A percentile compares a stretch with the other conserved stretches of the same genome.
phyloP scores from a whole-genome alignment of 805 yeast genomes.

The Ogataea haglerorum region DNA sequence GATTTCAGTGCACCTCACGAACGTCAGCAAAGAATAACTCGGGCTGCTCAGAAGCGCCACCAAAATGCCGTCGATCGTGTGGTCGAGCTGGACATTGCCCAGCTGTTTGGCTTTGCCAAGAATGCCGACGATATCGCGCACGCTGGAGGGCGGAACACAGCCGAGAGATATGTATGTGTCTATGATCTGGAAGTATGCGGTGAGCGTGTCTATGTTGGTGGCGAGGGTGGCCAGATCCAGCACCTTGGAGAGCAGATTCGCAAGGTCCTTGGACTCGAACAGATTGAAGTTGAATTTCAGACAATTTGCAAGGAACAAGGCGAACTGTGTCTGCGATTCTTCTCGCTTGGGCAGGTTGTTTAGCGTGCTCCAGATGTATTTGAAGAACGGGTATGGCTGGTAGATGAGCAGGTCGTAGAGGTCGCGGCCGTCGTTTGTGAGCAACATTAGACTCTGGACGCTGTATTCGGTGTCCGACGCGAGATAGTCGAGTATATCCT shows the following conservation, averaged over 20 bases:
- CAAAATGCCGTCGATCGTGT: constrained; percentile 7
- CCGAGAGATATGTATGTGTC: constrained; percentile 17
- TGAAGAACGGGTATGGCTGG: constrained; percentile 16
- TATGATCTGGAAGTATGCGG: constrained; percentile 15
- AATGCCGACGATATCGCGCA: constrained; percentile 13
- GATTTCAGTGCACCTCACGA: constrained; percentile 20
- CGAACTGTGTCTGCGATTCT: constrained; percentile 12
- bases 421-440: constrained; percentile 37
- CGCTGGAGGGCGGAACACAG: constrained; percentile 12
- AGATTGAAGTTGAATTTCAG: constrained; percentile 21
- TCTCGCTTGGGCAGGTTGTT: constrained; percentile 6
- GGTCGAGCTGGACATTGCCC: constrained; percentile 8
- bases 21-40: constrained; percentile 9
- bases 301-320: constrained; percentile 19
- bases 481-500: constrained; percentile 50
- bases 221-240: constrained; percentile 16
- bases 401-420: constrained; percentile 23
- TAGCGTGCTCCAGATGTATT: constrained; percentile 13
- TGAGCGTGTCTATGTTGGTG: constrained; percentile 11
- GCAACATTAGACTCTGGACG: constrained; percentile 50
- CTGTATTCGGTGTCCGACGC: constrained; percentile 32
- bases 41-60: constrained; percentile 15
- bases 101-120: constrained; percentile 17
- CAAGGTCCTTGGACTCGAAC: constrained; percentile 16
- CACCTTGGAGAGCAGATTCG: constrained; percentile 7